Percentiles rank a stretch among this genome's conserved stretches.
Conservation (phyloP, 352 stramenopile species). For the Pythium aphanidermatum region DNA sequence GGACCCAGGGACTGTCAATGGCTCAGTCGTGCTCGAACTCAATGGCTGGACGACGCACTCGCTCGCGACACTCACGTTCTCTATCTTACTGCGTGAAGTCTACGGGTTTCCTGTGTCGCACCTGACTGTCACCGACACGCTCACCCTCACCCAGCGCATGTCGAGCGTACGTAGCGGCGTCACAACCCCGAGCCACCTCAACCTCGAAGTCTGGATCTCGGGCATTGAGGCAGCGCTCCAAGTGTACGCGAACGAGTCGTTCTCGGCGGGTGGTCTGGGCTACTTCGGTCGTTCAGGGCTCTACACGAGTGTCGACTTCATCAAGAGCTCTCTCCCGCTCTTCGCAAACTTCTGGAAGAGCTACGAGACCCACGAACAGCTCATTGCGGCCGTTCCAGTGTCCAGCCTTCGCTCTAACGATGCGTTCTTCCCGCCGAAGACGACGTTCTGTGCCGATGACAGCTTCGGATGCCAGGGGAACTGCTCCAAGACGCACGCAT, state of each 20-base stretch:
- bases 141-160: slow-evolving; percentile 25
- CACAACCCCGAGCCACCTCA: slow-evolving; percentile 50
- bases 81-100: slow-evolving; percentile 43
- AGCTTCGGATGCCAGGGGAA: slow-evolving; percentile 36
- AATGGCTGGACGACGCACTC: slow-evolving; percentile 38
- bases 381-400: slow-evolving; percentile 28
- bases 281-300: slow-evolving; percentile 39
- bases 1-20: slow-evolving; percentile 15
- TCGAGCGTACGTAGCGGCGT: slow-evolving; percentile 22
- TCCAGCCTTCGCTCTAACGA: slow-evolving; percentile 22
- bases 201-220: slow-evolving; percentile 45
- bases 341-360: slow-evolving; percentile 46
- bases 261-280: slow-evolving; percentile 22
- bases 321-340: slow-evolving; percentile 13
- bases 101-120: slow-evolving; percentile 23
- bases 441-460: slow-evolving; percentile 23
- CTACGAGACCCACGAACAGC: slow-evolving; percentile 30
- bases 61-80: slow-evolving; percentile 29
- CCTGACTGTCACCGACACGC: slow-evolving; percentile 12
- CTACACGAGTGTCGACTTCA: slow-evolving; percentile 40
- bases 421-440: slow-evolving; percentile 24
- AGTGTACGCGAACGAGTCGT: slow-evolving; percentile 51
- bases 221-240: slow-evolving; percentile 25
- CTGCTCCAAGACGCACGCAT: slow-evolving; percentile 39
- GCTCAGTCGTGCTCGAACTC: slow-evolving; percentile 26